These are phyloP conservation scores for Pseudozyma sp. DNA, from an alignment of 1,284 basidiomycete genomes.

Conservation along the genomic window DNA sequence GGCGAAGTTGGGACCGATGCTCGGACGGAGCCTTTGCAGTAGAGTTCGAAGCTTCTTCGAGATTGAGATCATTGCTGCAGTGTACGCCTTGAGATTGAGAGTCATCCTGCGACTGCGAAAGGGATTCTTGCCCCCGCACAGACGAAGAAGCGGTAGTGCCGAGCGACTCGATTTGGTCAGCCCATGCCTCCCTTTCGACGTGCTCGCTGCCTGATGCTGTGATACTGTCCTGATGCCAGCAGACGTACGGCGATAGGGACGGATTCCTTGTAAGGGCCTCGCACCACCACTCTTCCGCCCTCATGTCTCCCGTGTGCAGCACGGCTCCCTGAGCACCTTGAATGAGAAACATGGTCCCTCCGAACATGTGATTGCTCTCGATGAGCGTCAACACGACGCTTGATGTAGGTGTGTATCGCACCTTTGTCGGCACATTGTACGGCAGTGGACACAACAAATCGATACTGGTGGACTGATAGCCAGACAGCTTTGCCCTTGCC, in stretches of 20 bases:
- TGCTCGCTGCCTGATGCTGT: not conserved
- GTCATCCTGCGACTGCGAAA: constrained; percentile 14
- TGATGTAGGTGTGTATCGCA: constrained; percentile 75
- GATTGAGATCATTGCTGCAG: not conserved
- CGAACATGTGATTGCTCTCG: constrained; percentile 94
- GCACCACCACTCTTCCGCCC: constrained; percentile 84
- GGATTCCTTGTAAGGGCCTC: constrained; percentile 77
- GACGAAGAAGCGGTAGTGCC: constrained; percentile 19
- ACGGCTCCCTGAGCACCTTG: constrained; percentile 79
- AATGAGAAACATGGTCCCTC: constrained; percentile 90
- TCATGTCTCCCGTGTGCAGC: constrained; percentile 91
- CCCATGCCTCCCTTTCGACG: constrained; percentile 13
- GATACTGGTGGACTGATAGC: constrained; percentile 20
- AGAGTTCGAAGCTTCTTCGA: not conserved
- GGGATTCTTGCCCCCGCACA: not conserved
- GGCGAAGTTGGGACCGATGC: constrained; percentile 51
- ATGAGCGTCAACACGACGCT: constrained; percentile 80
- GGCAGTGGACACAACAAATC: constrained; percentile 52
- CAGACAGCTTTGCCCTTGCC: constrained; percentile 26
- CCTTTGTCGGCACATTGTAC: constrained; percentile 74
- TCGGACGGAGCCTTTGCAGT: not conserved
- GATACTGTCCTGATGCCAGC: constrained; percentile 44
- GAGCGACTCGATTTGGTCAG: constrained; percentile 31
- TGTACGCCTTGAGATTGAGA: not conserved
- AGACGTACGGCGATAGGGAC: constrained; percentile 78